Percentiles rank a stretch among this genome's conserved stretches.
Conservation (phyloP, 768 basidiomycete genomes). For the Tylopilus felleus region DNA sequence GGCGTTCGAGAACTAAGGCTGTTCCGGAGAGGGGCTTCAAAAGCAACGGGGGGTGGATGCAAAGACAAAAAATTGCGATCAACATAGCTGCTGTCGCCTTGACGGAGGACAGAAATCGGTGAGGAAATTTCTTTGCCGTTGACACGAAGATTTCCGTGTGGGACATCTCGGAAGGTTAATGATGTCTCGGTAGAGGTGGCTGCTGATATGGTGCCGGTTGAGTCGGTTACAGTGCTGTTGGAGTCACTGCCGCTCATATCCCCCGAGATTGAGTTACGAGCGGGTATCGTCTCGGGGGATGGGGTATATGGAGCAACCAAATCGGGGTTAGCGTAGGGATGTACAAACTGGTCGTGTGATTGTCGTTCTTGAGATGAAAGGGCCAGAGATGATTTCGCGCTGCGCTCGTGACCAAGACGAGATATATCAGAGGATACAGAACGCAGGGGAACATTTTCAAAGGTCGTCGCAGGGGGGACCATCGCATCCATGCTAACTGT, state of each 20-base stretch:
- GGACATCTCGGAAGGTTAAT: constrained; percentile 17
- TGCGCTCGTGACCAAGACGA: constrained; percentile 8
- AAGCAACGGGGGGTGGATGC: constrained; percentile 31
- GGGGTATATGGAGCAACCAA: constrained; percentile 43
- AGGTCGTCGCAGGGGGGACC: background rate
- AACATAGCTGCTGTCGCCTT: constrained; percentile 25
- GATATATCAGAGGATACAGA: constrained; percentile 13
- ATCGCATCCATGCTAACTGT: constrained; percentile 11
- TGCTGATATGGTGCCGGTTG: constrained; percentile 37
- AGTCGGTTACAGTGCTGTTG: constrained; percentile 48
- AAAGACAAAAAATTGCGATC: constrained; percentile 32
- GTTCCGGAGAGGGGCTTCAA: constrained; percentile 46
- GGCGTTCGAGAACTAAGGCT: constrained; percentile 43
- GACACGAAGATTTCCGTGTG: constrained; percentile 24
- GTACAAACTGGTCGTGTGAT: constrained; percentile 39
- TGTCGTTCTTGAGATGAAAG: constrained; percentile 36
- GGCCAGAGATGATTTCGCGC: constrained; percentile 16
- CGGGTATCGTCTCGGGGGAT: constrained; percentile 25
- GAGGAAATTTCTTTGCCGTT: constrained; percentile 55
- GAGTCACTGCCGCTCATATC: constrained; percentile 48
- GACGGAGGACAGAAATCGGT: constrained; percentile 43
- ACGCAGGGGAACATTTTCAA: constrained; percentile 1
- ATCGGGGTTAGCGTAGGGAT: constrained; percentile 84
- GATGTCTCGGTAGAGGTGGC: constrained; percentile 35
- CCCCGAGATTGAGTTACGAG: constrained; percentile 29